Percentiles rank a stretch among this genome's conserved stretches.
These are phyloP conservation scores for Gloeopeniophorella convolvens DNA, from an alignment of 768 basidiomycete species.

Conservation along the genomic window DNA sequence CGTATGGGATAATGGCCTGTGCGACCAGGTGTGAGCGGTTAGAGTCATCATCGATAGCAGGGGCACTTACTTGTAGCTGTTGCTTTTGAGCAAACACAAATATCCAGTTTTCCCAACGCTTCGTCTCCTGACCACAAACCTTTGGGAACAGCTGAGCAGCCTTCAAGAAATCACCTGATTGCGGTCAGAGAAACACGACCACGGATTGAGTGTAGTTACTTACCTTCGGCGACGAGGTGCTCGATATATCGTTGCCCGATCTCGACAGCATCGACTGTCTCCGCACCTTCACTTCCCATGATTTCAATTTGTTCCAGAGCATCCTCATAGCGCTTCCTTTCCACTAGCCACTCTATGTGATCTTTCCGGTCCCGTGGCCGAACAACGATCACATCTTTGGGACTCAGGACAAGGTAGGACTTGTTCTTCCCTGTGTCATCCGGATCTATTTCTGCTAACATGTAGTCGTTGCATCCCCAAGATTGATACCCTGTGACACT, in stretches of 20 bases:
- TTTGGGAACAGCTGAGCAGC: slow-evolving; percentile 81
- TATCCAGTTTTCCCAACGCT: slow-evolving; percentile 95
- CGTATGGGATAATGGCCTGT: slow-evolving; percentile 81
- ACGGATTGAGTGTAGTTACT: slow-evolving; percentile 18
- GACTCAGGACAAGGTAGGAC: slow-evolving; percentile 80
- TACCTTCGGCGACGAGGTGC: slow-evolving; percentile 78
- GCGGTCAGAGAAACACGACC: not conserved
- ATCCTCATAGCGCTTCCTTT: slow-evolving; percentile 80
- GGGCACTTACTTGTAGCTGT: slow-evolving; percentile 59
- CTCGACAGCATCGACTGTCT: slow-evolving; percentile 46
- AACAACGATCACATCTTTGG: slow-evolving; percentile 83
- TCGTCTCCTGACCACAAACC: slow-evolving; percentile 72
- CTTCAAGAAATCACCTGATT: slow-evolving; percentile 55
- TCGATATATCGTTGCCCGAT: slow-evolving; percentile 87
- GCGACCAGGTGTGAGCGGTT: not conserved
- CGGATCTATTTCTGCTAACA: slow-evolving; percentile 48
- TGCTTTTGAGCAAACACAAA: slow-evolving; percentile 80
- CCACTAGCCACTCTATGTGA: slow-evolving; percentile 89
- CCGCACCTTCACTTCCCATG: slow-evolving; percentile 29
- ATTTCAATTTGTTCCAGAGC: slow-evolving; percentile 75
- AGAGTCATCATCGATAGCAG: not conserved
- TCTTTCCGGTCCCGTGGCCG: slow-evolving; percentile 82
- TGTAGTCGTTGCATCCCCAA: slow-evolving; percentile 92
- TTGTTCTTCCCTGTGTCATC: slow-evolving; percentile 29
- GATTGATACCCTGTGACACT: slow-evolving; percentile 69